A percentile compares a stretch with the other conserved stretches of the same genome.
Conservation (phyloP, 345 rosid genomes). For the Pistacia vera region DNA sequence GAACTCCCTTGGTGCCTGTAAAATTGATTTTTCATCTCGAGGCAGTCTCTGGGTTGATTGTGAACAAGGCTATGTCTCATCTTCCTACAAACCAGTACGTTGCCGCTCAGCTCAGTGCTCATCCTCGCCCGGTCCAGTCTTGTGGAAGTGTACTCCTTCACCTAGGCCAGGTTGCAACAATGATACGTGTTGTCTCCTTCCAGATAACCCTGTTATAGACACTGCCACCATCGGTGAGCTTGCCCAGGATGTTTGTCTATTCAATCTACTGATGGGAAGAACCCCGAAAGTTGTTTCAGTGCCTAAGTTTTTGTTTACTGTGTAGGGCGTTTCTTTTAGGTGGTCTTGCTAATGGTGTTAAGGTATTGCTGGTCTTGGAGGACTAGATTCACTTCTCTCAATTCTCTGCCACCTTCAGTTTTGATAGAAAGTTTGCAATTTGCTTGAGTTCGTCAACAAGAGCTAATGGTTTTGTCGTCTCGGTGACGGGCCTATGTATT, state of each 20-base stretch:
- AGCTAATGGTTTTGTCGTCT: constrained; percentile 35
- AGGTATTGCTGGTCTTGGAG: constrained; percentile 46
- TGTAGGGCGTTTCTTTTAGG: constrained; percentile 17
- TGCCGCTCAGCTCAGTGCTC: constrained; percentile 44
- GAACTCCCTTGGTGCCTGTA: constrained; percentile 42
- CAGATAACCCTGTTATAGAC: constrained; percentile 33
- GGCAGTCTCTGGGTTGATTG: constrained; percentile 58
- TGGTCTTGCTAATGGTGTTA: constrained; percentile 34
- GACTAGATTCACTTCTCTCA: constrained; percentile 27
- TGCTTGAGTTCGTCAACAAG: constrained; percentile 34
- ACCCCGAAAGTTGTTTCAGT: constrained; percentile 37
- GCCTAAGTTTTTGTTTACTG: constrained; percentile 36
- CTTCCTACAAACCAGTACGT: constrained; percentile 36
- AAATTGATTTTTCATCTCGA: constrained; percentile 40
- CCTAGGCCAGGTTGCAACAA: constrained; percentile 55
- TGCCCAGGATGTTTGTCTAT: constrained; percentile 39
- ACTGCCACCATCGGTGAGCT: constrained; percentile 34
- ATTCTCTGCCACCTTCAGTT: constrained; percentile 31
- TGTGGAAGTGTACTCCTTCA: constrained; percentile 26
- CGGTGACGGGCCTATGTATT: constrained; percentile 39
- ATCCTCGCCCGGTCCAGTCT: constrained; percentile 26
- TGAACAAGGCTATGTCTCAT: constrained; percentile 41
- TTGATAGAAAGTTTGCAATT: constrained; percentile 31
- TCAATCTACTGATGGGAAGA: constrained; percentile 47
- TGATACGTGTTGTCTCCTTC: constrained; percentile 40